phyloP scores from a whole-genome alignment of 441 rosid species.

The Populus tomentosa region DNA sequence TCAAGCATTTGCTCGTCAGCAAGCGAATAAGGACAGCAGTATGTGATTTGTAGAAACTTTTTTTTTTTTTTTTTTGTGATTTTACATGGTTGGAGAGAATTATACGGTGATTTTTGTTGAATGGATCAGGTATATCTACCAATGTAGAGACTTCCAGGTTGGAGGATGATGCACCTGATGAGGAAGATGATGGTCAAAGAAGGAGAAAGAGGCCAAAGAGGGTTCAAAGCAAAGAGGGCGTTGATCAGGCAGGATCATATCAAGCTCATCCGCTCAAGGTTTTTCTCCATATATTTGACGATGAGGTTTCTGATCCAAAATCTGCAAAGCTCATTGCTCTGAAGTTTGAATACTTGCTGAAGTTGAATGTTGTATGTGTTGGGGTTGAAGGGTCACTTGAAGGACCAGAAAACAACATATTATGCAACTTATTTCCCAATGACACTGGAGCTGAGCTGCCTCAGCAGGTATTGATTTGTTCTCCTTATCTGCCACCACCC shows the following conservation, averaged over 20 bases:
- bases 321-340: conserved; percentile 46
- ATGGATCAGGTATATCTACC: conserved; percentile 46
- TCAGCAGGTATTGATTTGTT: conserved; percentile 56
- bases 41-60: neutral
- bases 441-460: conserved; percentile 88
- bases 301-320: conserved; percentile 58
- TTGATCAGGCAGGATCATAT: conserved; percentile 57
- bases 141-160: conserved; percentile 55
- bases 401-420: conserved; percentile 48
- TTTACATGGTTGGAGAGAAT: neutral
- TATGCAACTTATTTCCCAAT: conserved; percentile 75
- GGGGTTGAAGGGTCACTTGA: conserved; percentile 60
- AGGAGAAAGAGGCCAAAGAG: conserved; percentile 73
- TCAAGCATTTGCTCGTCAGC: conserved; percentile 62
- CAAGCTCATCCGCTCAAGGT: conserved; percentile 72
- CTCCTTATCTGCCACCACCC: neutral
- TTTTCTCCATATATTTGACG: conserved; percentile 56
- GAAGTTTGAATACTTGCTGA: conserved; percentile 71
- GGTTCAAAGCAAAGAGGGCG: conserved; percentile 52
- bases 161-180: conserved; percentile 79
- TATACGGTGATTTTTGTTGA: neutral
- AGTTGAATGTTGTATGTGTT: conserved; percentile 78
- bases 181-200: conserved; percentile 81
- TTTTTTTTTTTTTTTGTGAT: neutral
- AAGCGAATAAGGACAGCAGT: conserved; percentile 75